Percentiles rank a stretch among this genome's conserved stretches.
Conservation (phyloP, 202 grass and related monocot species). For the Bolboschoenoplectus hybrid region DNA sequence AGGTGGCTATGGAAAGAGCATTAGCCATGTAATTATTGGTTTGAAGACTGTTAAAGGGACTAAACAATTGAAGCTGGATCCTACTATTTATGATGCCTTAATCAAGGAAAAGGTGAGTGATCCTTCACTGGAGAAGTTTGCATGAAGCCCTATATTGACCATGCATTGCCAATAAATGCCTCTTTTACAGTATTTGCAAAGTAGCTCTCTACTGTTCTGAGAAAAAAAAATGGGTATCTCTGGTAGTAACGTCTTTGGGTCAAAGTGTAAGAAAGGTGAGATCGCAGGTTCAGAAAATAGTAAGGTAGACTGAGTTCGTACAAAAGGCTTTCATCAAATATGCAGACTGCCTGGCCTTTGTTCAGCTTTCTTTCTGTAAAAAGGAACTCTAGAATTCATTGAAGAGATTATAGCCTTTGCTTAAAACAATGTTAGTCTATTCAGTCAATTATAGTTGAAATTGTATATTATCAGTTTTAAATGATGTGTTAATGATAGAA, state of each 20-base stretch:
- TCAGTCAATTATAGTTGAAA: neutral
- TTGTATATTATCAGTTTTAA: neutral
- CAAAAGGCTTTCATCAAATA: conserved; percentile 10
- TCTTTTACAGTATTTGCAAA: conserved; percentile 24
- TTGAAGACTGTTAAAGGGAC: conserved; percentile 98
- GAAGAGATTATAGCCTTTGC: neutral
- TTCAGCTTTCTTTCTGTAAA: conserved; percentile 15
- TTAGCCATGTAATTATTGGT: conserved; percentile 88
- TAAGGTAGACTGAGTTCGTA: neutral
- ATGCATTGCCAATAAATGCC: neutral
- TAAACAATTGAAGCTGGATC: conserved; percentile 92
- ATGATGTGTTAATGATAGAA: conserved; percentile 8
- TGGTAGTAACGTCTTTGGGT: neutral
- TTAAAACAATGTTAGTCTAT: neutral
- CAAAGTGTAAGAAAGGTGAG: neutral
- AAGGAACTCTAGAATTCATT: neutral
- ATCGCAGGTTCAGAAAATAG: neutral
- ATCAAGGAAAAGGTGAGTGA: conserved; percentile 92
- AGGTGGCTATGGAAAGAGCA: conserved; percentile 84
- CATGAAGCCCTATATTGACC: neutral
- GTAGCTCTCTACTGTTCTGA: neutral
- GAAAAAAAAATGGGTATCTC: neutral
- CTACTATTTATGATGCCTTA: conserved; percentile 96
- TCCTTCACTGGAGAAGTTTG: neutral
- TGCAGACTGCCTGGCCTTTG: neutral